Evolutionary conservation across 2,329 filamentous ascomycete genomes (phyloP).

Genomic region (Aspergillus thermomutatus): DNA sequence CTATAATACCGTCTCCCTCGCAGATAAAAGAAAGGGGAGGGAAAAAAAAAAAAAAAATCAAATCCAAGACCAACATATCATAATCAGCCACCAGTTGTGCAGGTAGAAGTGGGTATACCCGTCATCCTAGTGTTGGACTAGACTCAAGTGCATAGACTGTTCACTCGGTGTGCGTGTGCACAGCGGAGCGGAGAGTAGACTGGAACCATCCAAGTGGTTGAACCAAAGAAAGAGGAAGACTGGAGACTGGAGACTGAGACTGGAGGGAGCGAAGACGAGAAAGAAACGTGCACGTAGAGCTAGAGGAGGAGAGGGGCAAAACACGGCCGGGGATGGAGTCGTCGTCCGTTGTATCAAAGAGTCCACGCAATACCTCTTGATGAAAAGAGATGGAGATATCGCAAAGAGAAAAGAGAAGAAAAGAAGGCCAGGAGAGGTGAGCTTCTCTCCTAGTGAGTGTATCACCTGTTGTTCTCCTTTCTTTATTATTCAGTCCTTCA

Average conservation of each 20-base stretch:
- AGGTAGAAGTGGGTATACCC: not conserved
- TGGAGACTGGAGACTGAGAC: not conserved
- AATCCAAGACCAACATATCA: not conserved
- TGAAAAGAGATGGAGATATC: not conserved
- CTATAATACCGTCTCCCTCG: not conserved
- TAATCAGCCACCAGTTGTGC: not conserved
- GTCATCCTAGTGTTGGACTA: not conserved
- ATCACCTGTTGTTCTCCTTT: not conserved
- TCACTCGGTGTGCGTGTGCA: constrained; percentile 5
- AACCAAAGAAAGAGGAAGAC: not conserved
- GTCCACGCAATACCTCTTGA: not conserved
- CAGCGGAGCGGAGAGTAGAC: constrained; percentile 6
- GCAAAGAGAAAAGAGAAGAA: not conserved
- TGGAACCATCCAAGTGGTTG: not conserved
- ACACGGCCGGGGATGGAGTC: not conserved
- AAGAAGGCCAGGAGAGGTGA: not conserved
- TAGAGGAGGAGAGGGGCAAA: not conserved
- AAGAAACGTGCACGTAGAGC: not conserved
- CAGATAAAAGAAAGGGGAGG: not conserved
- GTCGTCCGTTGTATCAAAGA: not conserved
- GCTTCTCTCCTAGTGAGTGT: not conserved
- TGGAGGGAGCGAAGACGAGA: not conserved
- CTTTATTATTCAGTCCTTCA: not conserved
- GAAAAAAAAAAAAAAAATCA: no score
- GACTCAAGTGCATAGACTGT: not conserved